Evolutionary conservation across 78 protist genomes (phyloP).

Genomic region (Ministeria vibrans): DNA sequence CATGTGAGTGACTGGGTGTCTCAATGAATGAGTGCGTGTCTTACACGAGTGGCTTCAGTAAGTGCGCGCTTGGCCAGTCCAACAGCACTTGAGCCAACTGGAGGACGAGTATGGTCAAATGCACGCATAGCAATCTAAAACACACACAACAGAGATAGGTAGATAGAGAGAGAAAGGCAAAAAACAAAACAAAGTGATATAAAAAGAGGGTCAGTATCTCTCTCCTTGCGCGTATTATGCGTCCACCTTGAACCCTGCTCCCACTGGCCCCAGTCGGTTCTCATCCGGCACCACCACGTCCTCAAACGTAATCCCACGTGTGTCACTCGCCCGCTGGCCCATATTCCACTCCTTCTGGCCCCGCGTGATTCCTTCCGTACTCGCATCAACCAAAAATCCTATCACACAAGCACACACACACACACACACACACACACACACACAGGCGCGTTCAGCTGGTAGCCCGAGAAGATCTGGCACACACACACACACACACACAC

Average conservation of each 20-base stretch:
- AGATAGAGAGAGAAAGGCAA: no score
- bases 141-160: background rate
- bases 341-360: slow-evolving; percentile 43
- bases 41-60: slow-evolving; percentile 18
- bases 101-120: slow-evolving; percentile 35
- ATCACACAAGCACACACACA: background rate
- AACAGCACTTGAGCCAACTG: slow-evolving; percentile 48
- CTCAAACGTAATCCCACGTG: slow-evolving; percentile 46
- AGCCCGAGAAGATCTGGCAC: no score
- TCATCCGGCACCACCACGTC: slow-evolving; percentile 40
- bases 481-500: no score
- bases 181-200: no score
- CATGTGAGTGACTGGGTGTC: background rate
- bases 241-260: slow-evolving; percentile 19
- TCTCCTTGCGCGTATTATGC: no score
- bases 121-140: slow-evolving; percentile 35
- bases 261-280: slow-evolving; percentile 29
- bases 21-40: background rate
- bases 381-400: slow-evolving; percentile 62
- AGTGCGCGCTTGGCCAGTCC: slow-evolving; percentile 47
- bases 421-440: slow-evolving; percentile 37
- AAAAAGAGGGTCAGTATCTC: no score
- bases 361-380: background rate
- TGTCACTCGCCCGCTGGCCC: slow-evolving; percentile 66
- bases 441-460: no score